phyloP scores from a whole-genome alignment of 1,284 basidiomycete genomes.

The Austroboletus novae-zelandiae region DNA sequence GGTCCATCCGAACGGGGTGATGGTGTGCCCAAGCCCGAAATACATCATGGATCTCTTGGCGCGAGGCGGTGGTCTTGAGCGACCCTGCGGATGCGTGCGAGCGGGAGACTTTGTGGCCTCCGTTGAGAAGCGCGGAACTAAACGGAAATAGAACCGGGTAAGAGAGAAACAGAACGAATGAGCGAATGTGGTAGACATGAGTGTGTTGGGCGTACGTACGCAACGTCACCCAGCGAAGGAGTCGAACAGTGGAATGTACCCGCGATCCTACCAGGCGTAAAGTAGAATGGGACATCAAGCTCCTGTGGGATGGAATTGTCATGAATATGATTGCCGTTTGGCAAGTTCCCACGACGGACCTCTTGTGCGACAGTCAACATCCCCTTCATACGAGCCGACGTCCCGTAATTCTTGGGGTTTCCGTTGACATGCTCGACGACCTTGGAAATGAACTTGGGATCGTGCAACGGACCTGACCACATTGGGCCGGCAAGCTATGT shows the following conservation, averaged over 20 bases:
- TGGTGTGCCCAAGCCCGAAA: constrained; percentile 80
- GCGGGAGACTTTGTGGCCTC: constrained; percentile 81
- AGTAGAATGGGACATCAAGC: constrained; percentile 83
- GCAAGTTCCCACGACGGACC: constrained; percentile 42
- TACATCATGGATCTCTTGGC: constrained; percentile 76
- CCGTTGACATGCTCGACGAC: constrained; percentile 75
- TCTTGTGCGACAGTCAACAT: constrained; percentile 92
- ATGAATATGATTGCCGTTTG: neutral
- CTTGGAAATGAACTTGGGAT: constrained; percentile 69
- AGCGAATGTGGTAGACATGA: neutral
- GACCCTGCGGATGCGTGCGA: constrained; percentile 90
- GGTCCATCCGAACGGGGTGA: constrained; percentile 83
- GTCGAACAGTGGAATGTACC: constrained; percentile 81
- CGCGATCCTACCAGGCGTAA: constrained; percentile 81
- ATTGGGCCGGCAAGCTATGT: constrained; percentile 83
- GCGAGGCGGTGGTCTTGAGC: constrained; percentile 85
- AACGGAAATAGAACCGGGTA: neutral
- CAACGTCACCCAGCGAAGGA: constrained; percentile 73
- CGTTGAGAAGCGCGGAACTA: constrained; percentile 87
- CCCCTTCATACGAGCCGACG: constrained; percentile 84
- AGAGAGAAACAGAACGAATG: neutral
- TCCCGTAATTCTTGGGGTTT: constrained; percentile 69
- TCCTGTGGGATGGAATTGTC: constrained; percentile 53
- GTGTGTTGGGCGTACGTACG: constrained; percentile 47
- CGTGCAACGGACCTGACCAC: constrained; percentile 92